These are phyloP conservation scores for Clavaria fumosa DNA, from an alignment of 768 basidiomycete species.

Conservation along the genomic window DNA sequence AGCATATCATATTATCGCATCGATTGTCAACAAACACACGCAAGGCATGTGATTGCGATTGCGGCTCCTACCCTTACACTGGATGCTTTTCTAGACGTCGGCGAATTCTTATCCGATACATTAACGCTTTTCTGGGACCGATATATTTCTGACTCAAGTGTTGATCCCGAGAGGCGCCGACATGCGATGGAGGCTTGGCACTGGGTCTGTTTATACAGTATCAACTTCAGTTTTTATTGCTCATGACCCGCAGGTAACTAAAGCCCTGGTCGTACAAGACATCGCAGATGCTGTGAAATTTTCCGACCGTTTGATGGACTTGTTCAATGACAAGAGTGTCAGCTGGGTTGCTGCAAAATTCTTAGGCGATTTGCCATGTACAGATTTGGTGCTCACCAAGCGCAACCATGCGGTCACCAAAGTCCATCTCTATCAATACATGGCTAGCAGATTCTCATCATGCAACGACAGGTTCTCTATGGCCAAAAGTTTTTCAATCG, in stretches of 20 bases:
- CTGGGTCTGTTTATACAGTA: slow-evolving; percentile 36
- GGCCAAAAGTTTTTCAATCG: slow-evolving; percentile 60
- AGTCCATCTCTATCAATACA: slow-evolving; percentile 26
- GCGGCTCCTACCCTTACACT: background rate
- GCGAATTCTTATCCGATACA: slow-evolving; percentile 27
- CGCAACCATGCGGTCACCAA: slow-evolving; percentile 62
- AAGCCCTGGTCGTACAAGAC: slow-evolving; percentile 64
- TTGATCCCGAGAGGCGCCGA: slow-evolving; percentile 25
- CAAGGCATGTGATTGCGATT: slow-evolving; percentile 32
- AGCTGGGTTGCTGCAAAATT: slow-evolving; percentile 63
- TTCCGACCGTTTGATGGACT: slow-evolving; percentile 47
- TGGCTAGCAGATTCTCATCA: background rate
- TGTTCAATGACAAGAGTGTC: slow-evolving; percentile 51
- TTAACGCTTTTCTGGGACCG: slow-evolving; percentile 33
- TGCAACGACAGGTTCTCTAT: slow-evolving; percentile 42
- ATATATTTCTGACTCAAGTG: slow-evolving; percentile 25
- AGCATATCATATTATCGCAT: slow-evolving; percentile 41
- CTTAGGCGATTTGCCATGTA: slow-evolving; percentile 48
- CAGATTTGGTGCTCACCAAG: slow-evolving; percentile 57
- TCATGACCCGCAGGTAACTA: slow-evolving; percentile 39
- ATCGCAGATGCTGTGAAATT: slow-evolving; percentile 42
- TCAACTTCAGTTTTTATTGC: background rate
- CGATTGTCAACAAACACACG: slow-evolving; percentile 65
- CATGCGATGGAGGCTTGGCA: slow-evolving; percentile 45
- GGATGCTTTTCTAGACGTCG: slow-evolving; percentile 24